Base-by-base conservation (phyloP, 148 eudicot genomes). In the Limonium bicolor region DNA sequence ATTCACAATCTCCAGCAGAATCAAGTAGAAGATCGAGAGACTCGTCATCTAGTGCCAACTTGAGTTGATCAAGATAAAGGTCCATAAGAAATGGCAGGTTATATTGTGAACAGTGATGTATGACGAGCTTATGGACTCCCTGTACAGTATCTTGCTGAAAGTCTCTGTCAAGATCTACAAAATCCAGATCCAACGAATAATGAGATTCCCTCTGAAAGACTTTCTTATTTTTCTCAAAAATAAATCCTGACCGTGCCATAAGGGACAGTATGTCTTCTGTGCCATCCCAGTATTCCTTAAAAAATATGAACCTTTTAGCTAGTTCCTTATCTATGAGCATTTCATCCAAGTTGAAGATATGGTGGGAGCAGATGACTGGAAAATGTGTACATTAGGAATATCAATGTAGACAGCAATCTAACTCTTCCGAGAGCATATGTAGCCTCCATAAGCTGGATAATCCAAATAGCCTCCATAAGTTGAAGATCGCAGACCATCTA, bases 41-140 rank as follows among this genome's bases (percentile, higher is more conserved):
- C 28, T 67, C 76, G 32, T 63, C 53, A 63, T 78, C 82, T 46
- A 65, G 44, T 59, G 76, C 88, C 71, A 90, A 69, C 56, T 60
- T 73, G 58, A 80, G 94, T 67, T 66, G 74, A 63, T 90, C 99
- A 63, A 90, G 85, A 71, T 78, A 90, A 41, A 90, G 69, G 55
- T 90, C 95, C 50, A 90, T 63, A 49, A 90, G 67, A 68, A 71
- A 63, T 39, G 86, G 95, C 82, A 90, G 63, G 66, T 73, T 85
- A 66, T 68, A 65, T 52, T 71, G 74, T 22, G 74, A 65, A 45
- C 80, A 73, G 54, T 74, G 65, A 39, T 62, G 78, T 52, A 81
- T 55, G 20, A 90, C 40, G 45, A 81, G 70, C 62, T 81, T 85
- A 57, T 90, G 85, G 36, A 90, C 66, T 29, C 80, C 77, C 58